Evolutionary conservation across 2,329 filamentous ascomycete species (phyloP), one percentile per base, ranked within the genome.

Genomic region (Fusarium denticulatum): DNA sequence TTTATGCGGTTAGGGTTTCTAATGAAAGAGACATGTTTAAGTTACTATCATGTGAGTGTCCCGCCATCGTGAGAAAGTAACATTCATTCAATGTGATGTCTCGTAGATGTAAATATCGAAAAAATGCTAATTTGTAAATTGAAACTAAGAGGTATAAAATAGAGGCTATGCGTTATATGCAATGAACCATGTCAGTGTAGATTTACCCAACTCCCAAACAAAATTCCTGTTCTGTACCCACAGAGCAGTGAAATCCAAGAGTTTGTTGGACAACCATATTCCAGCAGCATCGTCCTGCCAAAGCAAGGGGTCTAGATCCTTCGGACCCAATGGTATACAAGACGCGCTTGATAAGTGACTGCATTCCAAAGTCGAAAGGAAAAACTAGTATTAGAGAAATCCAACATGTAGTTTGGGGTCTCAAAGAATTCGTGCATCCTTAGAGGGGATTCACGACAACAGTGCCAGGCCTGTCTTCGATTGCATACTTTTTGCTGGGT

Each of bases 1-100:
- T 79, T 79, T 79, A 80, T 79, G 75, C 75, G 77, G 77, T 76
- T 78, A 80, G 79, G 78, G 77, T 73, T 80, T 81, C 66, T 79
- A 81, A 82, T 81, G 73, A 77, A 80, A 79, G 73, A 78, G 69
- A 78, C 70, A 77, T 79, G 76, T 77, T 76, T 50, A 70, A 65
- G 61, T 58, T 55, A 72, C 40, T 46, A 49, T 47, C 52, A 16
- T 28, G 34, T 64, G 40, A 34, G 24, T 32, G 26, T 39, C 14
- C 28, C 30, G 46, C 58, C 30, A 36, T 14, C 34, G 32, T 49
- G 46, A 39, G 24, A 42, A 14, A 16, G 20, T 18, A 40, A 43
- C 11, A 10, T 16, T 32, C 16, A 16, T n/a, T n/a, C 34, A 7
- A 39, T 20, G 22, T 32, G 12, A 30, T 15, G 20, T 20, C 16